These are phyloP conservation scores for Sporothrix pseudoabietina DNA, from an alignment of 2,329 filamentous ascomycete species.

Conservation along the genomic window DNA sequence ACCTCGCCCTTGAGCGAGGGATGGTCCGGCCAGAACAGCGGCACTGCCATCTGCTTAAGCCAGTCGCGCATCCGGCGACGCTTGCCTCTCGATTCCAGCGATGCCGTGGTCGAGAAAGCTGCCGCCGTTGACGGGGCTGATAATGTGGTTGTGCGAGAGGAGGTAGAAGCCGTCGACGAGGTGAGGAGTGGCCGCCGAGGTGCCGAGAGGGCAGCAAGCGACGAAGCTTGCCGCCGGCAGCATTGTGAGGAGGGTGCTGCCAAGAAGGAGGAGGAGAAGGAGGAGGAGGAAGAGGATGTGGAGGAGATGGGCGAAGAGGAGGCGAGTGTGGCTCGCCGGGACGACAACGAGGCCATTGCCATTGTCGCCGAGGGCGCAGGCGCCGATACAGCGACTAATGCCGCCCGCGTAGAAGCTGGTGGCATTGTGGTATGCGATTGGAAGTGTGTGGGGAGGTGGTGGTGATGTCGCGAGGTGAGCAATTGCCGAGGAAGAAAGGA, in stretches of 20 bases:
- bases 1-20: not conserved
- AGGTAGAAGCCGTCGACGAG: not conserved
- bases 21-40: not conserved
- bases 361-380: not conserved
- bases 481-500: conserved; percentile 12
- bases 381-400: conserved; percentile 15
- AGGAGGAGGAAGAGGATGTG: not conserved
- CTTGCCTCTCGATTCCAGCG: not conserved
- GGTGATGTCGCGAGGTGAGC: conserved; percentile 18
- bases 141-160: not conserved
- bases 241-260: not conserved
- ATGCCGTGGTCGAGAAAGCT: not conserved
- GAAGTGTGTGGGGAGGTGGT: not conserved
- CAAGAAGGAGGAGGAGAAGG: not conserved
- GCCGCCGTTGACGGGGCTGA: not conserved
- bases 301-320: not conserved
- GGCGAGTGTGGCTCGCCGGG: conserved; percentile 6
- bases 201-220: not conserved
- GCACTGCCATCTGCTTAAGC: not conserved
- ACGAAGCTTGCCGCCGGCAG: not conserved
- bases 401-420: conserved; percentile 21
- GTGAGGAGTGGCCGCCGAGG: conserved; percentile 6
- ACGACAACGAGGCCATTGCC: conserved; percentile 16
- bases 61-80: conserved; percentile 19
- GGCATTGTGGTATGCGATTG: not conserved